Evolutionary conservation across 78 protist genomes (phyloP).

Genomic region (Anaeramoeba flamelloides): DNA sequence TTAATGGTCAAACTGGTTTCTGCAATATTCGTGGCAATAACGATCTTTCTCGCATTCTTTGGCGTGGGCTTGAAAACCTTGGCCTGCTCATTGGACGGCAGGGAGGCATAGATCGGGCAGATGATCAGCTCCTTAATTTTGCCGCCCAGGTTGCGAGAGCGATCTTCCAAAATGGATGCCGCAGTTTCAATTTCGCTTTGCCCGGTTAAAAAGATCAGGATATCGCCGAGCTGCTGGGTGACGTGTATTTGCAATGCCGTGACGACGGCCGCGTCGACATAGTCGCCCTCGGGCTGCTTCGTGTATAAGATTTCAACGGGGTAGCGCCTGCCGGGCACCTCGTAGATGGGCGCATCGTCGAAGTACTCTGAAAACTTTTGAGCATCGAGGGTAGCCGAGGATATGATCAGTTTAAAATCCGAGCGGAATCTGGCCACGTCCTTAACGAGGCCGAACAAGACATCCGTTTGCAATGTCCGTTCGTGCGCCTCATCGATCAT

Average conservation of each 20-base stretch:
- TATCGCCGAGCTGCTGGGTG: slow-evolving; percentile 61
- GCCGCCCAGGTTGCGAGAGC: slow-evolving; percentile 51
- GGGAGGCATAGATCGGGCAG: slow-evolving; percentile 71
- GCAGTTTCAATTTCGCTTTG: slow-evolving; percentile 81
- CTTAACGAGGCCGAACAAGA: slow-evolving; percentile 75
- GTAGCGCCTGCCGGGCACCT: slow-evolving; percentile 55
- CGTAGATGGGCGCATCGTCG: slow-evolving; percentile 68
- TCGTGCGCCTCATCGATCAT: slow-evolving; percentile 98
- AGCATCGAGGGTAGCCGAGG: slow-evolving; percentile 89
- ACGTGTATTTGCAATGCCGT: slow-evolving; percentile 85
- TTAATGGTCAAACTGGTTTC: slow-evolving; percentile 87
- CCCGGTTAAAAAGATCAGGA: slow-evolving; percentile 88
- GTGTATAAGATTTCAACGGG: slow-evolving; percentile 79
- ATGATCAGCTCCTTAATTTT: slow-evolving; percentile 63
- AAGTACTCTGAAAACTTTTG: slow-evolving; percentile 74
- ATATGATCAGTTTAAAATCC: slow-evolving; percentile 64
- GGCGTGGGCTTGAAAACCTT: slow-evolving; percentile 69
- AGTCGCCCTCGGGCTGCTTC: slow-evolving; percentile 84
- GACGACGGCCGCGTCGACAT: slow-evolving; percentile 75
- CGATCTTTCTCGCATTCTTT: slow-evolving; percentile 38
- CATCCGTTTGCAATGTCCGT: slow-evolving; percentile 92
- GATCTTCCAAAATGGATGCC: slow-evolving; percentile 42
- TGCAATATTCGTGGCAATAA: slow-evolving; percentile 94
- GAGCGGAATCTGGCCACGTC: slow-evolving; percentile 64
- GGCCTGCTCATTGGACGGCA: slow-evolving; percentile 82